phyloP scores from a whole-genome alignment of 1,139 yeast genomes.

The Keqinozyma sinolaborantium region DNA sequence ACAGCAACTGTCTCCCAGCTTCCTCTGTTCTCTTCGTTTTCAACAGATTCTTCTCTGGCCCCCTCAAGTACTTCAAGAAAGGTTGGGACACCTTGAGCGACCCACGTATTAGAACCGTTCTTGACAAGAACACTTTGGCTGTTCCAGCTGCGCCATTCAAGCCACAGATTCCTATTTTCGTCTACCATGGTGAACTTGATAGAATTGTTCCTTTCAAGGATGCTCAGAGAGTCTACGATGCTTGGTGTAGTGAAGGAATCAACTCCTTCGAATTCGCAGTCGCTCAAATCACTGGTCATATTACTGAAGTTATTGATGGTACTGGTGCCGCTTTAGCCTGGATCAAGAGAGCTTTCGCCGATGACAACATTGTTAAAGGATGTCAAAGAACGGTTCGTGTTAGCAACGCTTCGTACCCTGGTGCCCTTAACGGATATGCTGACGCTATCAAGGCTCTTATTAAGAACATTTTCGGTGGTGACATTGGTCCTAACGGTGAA shows the following conservation, averaged over 20 bases:
- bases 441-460: constrained; percentile 1
- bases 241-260: constrained; percentile 29
- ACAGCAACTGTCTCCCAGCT: constrained; percentile 12
- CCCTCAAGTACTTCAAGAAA: constrained; percentile 5
- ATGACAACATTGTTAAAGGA: constrained; percentile 21
- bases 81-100: constrained; percentile 1
- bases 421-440: constrained; percentile 5
- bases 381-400: constrained; percentile 19
- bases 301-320: constrained; percentile 22
- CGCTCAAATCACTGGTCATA: constrained; percentile 22
- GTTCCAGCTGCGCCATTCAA: constrained; percentile 3
- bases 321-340: constrained; percentile 27
- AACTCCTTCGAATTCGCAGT: constrained; percentile 24
- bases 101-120: background rate
- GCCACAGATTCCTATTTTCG: constrained; percentile 31
- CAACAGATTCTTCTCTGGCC: constrained; percentile 10
- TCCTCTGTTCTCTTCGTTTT: constrained; percentile 6
- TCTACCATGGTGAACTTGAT: constrained; percentile 30
- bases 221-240: constrained; percentile 20
- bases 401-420: constrained; percentile 23
- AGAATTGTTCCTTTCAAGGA: constrained; percentile 25
- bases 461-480: constrained; percentile 2
- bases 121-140: constrained; percentile 2
- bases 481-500: constrained; percentile 4
- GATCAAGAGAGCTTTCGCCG: constrained; percentile 18